Base-by-base conservation (phyloP, 75 land plant genomes). In the Ceratopteris richardii region DNA sequence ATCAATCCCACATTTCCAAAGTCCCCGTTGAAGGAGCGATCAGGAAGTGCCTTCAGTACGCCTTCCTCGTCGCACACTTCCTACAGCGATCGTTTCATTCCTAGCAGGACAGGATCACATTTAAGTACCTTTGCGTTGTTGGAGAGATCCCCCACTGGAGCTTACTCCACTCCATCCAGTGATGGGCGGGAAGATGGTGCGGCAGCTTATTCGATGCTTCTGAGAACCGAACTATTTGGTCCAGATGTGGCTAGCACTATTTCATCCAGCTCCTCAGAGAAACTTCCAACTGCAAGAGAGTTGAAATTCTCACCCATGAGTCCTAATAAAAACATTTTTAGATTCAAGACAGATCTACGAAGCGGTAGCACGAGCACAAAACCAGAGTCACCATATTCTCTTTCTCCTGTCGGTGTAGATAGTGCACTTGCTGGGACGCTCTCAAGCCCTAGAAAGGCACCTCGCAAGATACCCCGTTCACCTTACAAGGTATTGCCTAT, bases 401-500 rank as follows among this genome's bases (percentile, higher is more conserved):
- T 80, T 11, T 72, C 82, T 18, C 73, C 78, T 14, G 67, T 79
- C 20, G 84, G 78, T 0, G 31, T 63, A 1, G 88, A 86, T 60
- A 64, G 53, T 17, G 79, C 80, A 2, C 60, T 72, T 26, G 26
- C 75, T 12, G 58, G 67, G 31, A 79, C 85, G 26, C 62, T 52
- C 10, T 61, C 85, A 7, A 75, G 88, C 25, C 86, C 97, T 10
- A 77, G 89, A 0, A 95, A 87, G 63, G 82, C 82, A 1, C 86
- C 97, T 1, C 63, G 99, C 42, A 95, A 95, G 64, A 81, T 95
- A n/a, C 86, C 99, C 2, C 80, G 88, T 68, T 87, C 97, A 16
- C 99, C 99, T 19, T 95, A 90, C 64, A 95, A 95, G 83, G 99
- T 86, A 69, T 9, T 33, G n/a, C n/a, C n/a, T n/a, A n/a, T n/a